Evolutionary conservation across 2,329 filamentous ascomycete species (phyloP), one percentile per base, ranked within the genome.

Genomic region (Geosmithia morbida): DNA sequence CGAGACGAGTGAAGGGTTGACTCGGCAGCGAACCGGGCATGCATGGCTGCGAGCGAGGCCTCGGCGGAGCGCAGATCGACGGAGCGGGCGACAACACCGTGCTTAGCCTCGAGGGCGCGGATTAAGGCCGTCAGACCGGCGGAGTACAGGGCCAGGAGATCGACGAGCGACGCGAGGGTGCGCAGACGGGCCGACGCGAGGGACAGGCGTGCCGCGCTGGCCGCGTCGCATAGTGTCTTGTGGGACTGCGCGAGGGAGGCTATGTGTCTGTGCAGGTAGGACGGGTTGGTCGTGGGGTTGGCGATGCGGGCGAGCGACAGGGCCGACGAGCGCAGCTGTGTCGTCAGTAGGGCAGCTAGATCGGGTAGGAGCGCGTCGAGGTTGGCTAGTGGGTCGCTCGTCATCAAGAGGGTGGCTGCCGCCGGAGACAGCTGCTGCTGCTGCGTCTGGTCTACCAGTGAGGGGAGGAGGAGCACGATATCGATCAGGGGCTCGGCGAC

Each of bases 191-290:
- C 55, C 1, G 50, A 49, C 0, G 63, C 57, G 7, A 78, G 62
- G 2, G 56, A 48, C 2, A 53, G 47, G 26, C 62, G 59, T 1
- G 62, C 54, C 2, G 54, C 50, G 2, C 55, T 48, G 4, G 70
- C 55, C 3, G 59, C 51, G 13, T 56, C 33, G n/a, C 54, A 57
- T 1, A 77, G 66, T 2, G 61, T 49, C 3, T 59, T 51, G 17
- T 70, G 59, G 20, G 66, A 60, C 1, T 59, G 51, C 0, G 71
- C 62, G 2, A 83, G 63, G 17, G 66, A 61, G 1, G 75, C 65
- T 45, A 81, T 71, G 20, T 66, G 60, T 18, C 77, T 75, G 61
- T 81, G 77, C n/a, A 80, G 62, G 55, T 68, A 76, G 18, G 74
- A 74, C 0, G 73, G 65, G 57, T 75, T 75, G 1, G 70, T 75